Evolutionary conservation across 2,329 filamentous ascomycete genomes (phyloP).

Genomic region (Pseudogymnoascus sp.): DNA sequence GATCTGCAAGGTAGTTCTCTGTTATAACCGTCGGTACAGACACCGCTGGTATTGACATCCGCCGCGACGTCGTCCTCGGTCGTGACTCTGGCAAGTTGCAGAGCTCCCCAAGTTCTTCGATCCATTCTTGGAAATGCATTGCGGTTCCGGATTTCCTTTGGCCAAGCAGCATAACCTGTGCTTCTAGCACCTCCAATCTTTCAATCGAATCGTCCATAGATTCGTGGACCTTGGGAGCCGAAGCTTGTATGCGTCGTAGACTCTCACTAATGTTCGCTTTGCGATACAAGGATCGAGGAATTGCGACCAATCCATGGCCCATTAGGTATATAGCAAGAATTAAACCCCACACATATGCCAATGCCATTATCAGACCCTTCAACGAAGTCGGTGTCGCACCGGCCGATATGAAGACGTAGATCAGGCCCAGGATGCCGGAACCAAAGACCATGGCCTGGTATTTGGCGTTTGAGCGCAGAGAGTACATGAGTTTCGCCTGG

Average conservation of each 20-base stretch:
- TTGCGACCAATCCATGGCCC: slow-evolving; percentile 90
- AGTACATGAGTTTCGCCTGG: slow-evolving; percentile 71
- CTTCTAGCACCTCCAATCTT: slow-evolving; percentile 70
- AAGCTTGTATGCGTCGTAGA: slow-evolving; percentile 64
- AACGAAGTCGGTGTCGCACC: slow-evolving; percentile 63
- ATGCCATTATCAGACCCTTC: slow-evolving; percentile 81
- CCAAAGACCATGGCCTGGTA: slow-evolving; percentile 77
- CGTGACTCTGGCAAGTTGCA: slow-evolving; percentile 58
- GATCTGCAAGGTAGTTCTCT: slow-evolving; percentile 81
- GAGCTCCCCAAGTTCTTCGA: slow-evolving; percentile 81
- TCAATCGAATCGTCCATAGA: slow-evolving; percentile 77
- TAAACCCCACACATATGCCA: slow-evolving; percentile 90
- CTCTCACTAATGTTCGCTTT: slow-evolving; percentile 68
- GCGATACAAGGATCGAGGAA: slow-evolving; percentile 72
- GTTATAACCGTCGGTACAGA: slow-evolving; percentile 75
- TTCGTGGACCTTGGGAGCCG: slow-evolving; percentile 77
- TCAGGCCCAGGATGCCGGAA: slow-evolving; percentile 58
- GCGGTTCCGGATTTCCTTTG: slow-evolving; percentile 73
- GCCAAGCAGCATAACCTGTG: slow-evolving; percentile 69
- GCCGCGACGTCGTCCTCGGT: slow-evolving; percentile 35
- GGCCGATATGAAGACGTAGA: slow-evolving; percentile 77
- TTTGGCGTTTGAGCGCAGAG: slow-evolving; percentile 74
- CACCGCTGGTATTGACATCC: slow-evolving; percentile 36
- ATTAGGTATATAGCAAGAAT: slow-evolving; percentile 91
- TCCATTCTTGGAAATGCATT: slow-evolving; percentile 78